phyloP scores from a whole-genome alignment of 495 filamentous ascomycete species.

The Podospora pseudoanserina region DNA sequence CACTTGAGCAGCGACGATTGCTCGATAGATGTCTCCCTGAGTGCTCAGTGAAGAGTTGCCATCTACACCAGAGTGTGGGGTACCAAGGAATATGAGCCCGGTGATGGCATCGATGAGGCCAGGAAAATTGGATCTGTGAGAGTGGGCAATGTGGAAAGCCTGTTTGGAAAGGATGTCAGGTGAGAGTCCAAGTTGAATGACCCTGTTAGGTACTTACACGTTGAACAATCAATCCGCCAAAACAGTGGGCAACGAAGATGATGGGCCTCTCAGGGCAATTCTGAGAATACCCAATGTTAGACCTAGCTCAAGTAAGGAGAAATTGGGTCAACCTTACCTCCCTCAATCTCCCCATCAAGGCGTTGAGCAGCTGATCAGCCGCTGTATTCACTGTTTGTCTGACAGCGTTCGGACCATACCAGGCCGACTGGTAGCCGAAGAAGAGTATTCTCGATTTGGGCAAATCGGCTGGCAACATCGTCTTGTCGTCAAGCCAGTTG shows the following conservation, averaged over 20 bases:
- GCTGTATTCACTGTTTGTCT: background rate
- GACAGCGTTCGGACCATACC: background rate
- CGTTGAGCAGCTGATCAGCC: background rate
- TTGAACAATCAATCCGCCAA: background rate
- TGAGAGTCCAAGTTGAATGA: too few relatives aligned
- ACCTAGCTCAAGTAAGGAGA: too few relatives aligned
- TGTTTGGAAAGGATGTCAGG: background rate
- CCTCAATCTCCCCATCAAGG: background rate
- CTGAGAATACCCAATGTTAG: too few relatives aligned
- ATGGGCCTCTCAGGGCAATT: background rate
- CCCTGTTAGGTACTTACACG: background rate
- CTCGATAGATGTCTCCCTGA: background rate
- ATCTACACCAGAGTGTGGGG: background rate
- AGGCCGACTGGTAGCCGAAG: background rate
- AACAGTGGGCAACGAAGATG: background rate
- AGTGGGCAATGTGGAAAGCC: background rate
- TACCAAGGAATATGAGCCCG: background rate
- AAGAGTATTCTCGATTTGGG: background rate
- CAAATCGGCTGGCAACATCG: background rate
- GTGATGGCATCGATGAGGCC: background rate
- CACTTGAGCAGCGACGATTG: background rate
- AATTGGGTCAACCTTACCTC: too few relatives aligned
- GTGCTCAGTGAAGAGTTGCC: background rate
- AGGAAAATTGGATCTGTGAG: background rate
- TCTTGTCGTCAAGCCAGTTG: background rate